Base-by-base conservation (phyloP, 495 filamentous ascomycete genomes). In the Penicillium riverlandense region DNA sequence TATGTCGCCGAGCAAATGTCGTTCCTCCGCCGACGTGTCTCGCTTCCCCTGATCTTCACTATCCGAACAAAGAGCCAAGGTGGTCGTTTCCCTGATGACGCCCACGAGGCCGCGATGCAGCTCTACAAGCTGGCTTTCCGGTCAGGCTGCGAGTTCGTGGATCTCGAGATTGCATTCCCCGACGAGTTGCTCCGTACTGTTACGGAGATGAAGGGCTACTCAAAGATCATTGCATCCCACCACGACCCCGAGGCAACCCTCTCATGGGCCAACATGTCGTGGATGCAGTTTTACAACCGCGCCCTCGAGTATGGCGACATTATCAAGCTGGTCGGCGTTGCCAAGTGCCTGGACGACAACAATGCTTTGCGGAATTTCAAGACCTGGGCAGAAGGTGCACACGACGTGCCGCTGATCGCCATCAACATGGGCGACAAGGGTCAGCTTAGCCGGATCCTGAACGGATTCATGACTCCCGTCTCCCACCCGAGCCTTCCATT, bases 351-450 rank as follows among this genome's bases (percentile, higher is more conserved):
- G 41, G 78, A 86, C 41, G 90, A 96, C 65, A 99, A 99, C 64
- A 88, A 83, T 47, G 80, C 80, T 35, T 78, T 99, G 14, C 77
- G 80, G 51, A 79, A 80, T 42, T 99, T 97, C 78, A 89, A 85
- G 68, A 70, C 69, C 30, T 85, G 78, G 77, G 86, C 88, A 49
- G 72, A 75, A 30, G 65, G 76, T 27, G 74, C 80, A 0, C 86
- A 95, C 56, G 73, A 84, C 30, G 78, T 77, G 8, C 92, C 88
- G 5, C 58, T 97, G 49, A 96, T 99, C 55, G 89, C 88, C 2
- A 83, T 99, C 66, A 97, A 99, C 67, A 97, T 97, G 90, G 91
- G 94, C 31, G 72, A 80, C 13, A 70, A 77, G 29, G 92, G 92
- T 15, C 90, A 96, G 62, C 79, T 96, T 11, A 94, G 88, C 58